phyloP scores from a whole-genome alignment of 441 rosid species.

The Erysimum cheiri region DNA sequence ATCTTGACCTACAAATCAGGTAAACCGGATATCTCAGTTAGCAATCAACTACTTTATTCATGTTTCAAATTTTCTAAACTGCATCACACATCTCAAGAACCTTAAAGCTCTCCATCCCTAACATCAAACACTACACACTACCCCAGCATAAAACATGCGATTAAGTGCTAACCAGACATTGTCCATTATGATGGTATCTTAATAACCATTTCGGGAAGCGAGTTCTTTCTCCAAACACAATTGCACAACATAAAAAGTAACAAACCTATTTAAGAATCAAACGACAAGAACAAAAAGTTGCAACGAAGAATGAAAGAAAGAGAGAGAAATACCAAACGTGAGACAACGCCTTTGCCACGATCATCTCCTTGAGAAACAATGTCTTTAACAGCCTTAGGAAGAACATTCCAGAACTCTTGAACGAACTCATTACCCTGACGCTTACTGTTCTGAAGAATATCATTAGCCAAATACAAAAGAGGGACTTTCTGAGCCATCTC shows the following conservation, averaged over 20 bases:
- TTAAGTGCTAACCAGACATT: neutral
- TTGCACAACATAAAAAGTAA: neutral
- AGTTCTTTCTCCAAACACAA: slow-evolving; percentile 13
- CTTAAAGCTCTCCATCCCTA: slow-evolving; percentile 6
- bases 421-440: slow-evolving; percentile 94
- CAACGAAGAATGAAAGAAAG: slow-evolving; percentile 8
- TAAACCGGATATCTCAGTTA: slow-evolving; percentile 1
- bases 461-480: slow-evolving; percentile 89
- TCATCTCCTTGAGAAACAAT: slow-evolving; percentile 77
- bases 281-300: neutral
- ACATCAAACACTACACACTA: slow-evolving; percentile 22
- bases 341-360: slow-evolving; percentile 72
- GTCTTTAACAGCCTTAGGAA: slow-evolving; percentile 83
- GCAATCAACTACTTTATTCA: neutral
- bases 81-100: slow-evolving; percentile 21
- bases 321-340: slow-evolving; percentile 68
- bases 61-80: neutral
- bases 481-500: slow-evolving; percentile 81
- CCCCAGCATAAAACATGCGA: slow-evolving; percentile 13
- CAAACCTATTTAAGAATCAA: too few species aligned
- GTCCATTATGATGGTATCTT: neutral
- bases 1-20: slow-evolving; percentile 61
- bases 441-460: slow-evolving; percentile 92
- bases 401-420: slow-evolving; percentile 90
- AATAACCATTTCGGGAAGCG: neutral